A percentile compares a stretch with the other conserved stretches of the same genome.
phyloP scores from a whole-genome alignment of 1,284 basidiomycete species.

The Ceratobasidium theobromae region DNA sequence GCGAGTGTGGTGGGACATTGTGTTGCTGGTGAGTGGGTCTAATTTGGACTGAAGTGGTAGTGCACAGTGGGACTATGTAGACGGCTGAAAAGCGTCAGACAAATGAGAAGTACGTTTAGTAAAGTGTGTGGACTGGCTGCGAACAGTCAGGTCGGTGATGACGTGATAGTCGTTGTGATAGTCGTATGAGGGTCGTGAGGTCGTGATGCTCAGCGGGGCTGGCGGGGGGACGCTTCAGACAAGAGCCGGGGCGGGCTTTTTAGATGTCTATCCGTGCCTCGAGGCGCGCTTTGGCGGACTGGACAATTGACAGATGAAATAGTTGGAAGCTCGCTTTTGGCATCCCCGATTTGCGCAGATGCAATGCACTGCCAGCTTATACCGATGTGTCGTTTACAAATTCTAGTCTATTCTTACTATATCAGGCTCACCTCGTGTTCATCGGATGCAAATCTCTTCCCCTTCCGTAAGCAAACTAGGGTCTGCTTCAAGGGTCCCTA shows the following conservation, averaged over 20 bases:
- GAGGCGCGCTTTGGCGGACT: slow-evolving; percentile 10
- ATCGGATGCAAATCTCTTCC: neutral
- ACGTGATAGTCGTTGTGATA: slow-evolving; percentile 28
- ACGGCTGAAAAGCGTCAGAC: neutral
- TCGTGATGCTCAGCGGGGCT: slow-evolving; percentile 22
- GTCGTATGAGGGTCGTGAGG: slow-evolving; percentile 13
- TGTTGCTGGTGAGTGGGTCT: slow-evolving; percentile 20
- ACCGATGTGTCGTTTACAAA: slow-evolving; percentile 13
- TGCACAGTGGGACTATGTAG: slow-evolving; percentile 10
- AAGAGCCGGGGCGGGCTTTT: slow-evolving; percentile 16
- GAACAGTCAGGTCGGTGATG: slow-evolving; percentile 13
- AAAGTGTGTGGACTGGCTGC: slow-evolving; percentile 7
- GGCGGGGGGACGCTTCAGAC: slow-evolving; percentile 18
- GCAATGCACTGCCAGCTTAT: no score
- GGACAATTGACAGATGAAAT: slow-evolving; percentile 10
- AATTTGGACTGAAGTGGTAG: neutral
- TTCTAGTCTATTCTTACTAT: slow-evolving; percentile 27
- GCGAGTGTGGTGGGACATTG: slow-evolving; percentile 28
- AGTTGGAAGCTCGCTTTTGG: slow-evolving; percentile 18
- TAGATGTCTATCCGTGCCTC: slow-evolving; percentile 15
- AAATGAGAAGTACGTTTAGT: neutral
- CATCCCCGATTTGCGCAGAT: slow-evolving; percentile 14
- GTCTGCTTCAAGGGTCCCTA: neutral
- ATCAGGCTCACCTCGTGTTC: slow-evolving; percentile 14
- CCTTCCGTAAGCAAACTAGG: neutral